Evolutionary conservation across 257 asterid genomes (phyloP).

Genomic region (Gynochthodes officinalis): DNA sequence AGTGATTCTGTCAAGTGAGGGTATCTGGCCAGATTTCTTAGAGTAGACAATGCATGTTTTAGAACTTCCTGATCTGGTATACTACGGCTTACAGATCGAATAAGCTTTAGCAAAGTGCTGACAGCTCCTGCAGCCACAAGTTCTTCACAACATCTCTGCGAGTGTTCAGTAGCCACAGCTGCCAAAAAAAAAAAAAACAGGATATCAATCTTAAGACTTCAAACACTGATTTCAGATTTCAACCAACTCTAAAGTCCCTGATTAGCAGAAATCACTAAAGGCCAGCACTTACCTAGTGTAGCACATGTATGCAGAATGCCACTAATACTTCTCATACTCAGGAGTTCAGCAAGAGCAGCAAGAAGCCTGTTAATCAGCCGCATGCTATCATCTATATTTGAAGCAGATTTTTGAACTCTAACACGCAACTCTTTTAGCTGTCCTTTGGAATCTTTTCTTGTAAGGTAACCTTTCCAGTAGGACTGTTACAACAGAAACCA

Average conservation of each 20-base stretch:
- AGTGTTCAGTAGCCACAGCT: slow-evolving; percentile 90
- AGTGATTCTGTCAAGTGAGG: slow-evolving; percentile 53
- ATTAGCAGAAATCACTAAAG: background rate
- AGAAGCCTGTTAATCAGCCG: slow-evolving; percentile 86
- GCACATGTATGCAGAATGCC: slow-evolving; percentile 86
- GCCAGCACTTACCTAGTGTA: slow-evolving; percentile 55
- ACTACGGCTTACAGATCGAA: slow-evolving; percentile 86
- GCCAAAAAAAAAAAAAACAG: slow-evolving; percentile 30
- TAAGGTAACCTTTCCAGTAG: slow-evolving; percentile 83
- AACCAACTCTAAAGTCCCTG: background rate
- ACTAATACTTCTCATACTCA: slow-evolving; percentile 73
- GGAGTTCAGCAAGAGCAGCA: slow-evolving; percentile 80
- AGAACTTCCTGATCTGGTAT: slow-evolving; percentile 92
- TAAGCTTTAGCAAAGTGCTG: slow-evolving; percentile 56
- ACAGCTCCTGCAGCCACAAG: slow-evolving; percentile 91
- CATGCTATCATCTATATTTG: slow-evolving; percentile 75
- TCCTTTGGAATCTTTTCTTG: slow-evolving; percentile 62
- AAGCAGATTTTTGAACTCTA: slow-evolving; percentile 85
- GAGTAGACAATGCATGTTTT: slow-evolving; percentile 83
- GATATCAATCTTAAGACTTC: background rate
- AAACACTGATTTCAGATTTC: background rate
- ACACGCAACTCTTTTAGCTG: slow-evolving; percentile 64
- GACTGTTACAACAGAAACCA: slow-evolving; percentile 44
- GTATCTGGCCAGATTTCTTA: slow-evolving; percentile 78
- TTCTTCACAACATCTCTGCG: slow-evolving; percentile 86